phyloP scores from a whole-genome alignment of 306 rosid species.

The Hippophae rhamnoides region DNA sequence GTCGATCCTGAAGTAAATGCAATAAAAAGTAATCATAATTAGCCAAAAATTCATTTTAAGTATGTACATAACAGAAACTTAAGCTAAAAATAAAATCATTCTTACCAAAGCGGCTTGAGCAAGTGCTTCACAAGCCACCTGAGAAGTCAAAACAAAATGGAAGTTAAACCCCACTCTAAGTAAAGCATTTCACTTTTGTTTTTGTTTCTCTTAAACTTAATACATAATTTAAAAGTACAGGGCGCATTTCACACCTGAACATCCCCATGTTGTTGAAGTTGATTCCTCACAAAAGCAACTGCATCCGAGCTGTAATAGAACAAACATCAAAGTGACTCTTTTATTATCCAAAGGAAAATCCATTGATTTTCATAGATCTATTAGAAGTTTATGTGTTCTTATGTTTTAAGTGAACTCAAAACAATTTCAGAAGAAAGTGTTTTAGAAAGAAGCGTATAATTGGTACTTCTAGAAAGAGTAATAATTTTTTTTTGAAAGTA shows the following conservation, averaged over 20 bases:
- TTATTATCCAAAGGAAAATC: background rate
- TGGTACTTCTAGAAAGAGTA: no score
- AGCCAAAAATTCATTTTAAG: background rate
- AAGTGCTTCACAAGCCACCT: slow-evolving; percentile 86
- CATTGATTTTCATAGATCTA: no score
- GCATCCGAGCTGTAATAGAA: slow-evolving; percentile 74
- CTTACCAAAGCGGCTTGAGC: slow-evolving; percentile 79
- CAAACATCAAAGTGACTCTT: slow-evolving; percentile 20
- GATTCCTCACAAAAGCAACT: slow-evolving; percentile 68
- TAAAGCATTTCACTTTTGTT: no score
- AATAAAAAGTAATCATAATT: slow-evolving; percentile 8
- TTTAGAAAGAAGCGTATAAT: no score
- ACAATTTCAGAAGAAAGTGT: no score
- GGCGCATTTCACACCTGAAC: slow-evolving; percentile 48
- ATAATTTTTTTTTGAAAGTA: no score
- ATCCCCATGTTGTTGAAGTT: slow-evolving; percentile 73
- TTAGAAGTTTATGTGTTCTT: no score
- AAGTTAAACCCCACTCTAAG: background rate
- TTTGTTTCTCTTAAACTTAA: no score
- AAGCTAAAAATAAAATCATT: background rate
- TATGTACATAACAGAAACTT: slow-evolving; percentile 5
- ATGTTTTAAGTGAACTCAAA: no score
- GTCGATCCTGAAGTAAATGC: slow-evolving; percentile 43
- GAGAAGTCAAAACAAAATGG: slow-evolving; percentile 32
- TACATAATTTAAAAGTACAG: no score